These are phyloP conservation scores for Gyromitra esculenta DNA, from an alignment of 2,329 filamentous ascomycete species.

Conservation along the genomic window DNA sequence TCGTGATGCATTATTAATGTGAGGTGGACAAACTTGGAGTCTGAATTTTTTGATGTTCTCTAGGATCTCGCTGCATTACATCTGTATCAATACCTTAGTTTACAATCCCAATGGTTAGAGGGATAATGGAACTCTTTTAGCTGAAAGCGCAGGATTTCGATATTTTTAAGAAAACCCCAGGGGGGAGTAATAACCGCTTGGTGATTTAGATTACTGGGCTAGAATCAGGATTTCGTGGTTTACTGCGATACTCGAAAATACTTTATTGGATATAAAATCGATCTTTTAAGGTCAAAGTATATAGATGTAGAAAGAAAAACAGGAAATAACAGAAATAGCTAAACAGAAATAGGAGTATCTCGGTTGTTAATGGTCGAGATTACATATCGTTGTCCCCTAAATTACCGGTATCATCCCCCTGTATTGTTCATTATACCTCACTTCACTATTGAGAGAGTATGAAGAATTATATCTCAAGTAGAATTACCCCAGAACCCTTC, in stretches of 20 bases:
- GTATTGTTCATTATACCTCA: slow-evolving; percentile 8
- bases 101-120: too few species aligned
- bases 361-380: slow-evolving; percentile 9
- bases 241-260: background rate
- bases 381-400: slow-evolving; percentile 15
- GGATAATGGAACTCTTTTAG: too few species aligned
- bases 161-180: too few species aligned
- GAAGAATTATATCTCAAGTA: background rate
- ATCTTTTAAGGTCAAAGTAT: slow-evolving; percentile 11
- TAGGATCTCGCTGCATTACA: too few species aligned
- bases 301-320: slow-evolving; percentile 14
- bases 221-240: background rate
- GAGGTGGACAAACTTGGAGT: too few species aligned
- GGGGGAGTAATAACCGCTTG: too few species aligned
- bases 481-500: slow-evolving; percentile 47
- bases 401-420: background rate
- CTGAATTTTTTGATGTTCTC: too few species aligned
- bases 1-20: too few species aligned
- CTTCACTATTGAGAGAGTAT: background rate
- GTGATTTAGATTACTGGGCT: too few species aligned
- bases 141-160: too few species aligned
- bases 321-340: slow-evolving; percentile 29
- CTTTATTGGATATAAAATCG: slow-evolving; percentile 35
- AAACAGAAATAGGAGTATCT: slow-evolving; percentile 17
- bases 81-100: too few species aligned